These are phyloP conservation scores for Backusella morwellensis DNA, from an alignment of 192 early-diverging fungal species.

Conservation along the genomic window DNA sequence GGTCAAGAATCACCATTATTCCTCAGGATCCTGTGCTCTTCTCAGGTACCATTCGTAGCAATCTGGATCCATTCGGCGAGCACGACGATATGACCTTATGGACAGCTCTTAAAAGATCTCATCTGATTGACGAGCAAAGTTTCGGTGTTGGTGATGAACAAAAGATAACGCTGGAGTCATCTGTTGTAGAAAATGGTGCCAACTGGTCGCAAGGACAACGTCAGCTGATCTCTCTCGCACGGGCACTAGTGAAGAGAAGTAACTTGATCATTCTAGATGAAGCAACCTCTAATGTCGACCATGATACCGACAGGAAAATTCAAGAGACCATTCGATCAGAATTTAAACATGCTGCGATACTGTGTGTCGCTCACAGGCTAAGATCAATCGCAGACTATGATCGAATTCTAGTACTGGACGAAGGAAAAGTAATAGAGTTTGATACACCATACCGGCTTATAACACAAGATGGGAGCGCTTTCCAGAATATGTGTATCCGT, in stretches of 20 bases:
- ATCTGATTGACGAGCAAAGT: not conserved
- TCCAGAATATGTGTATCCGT: too few relatives aligned
- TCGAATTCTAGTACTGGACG: not conserved
- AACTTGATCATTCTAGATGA: slow-evolving; percentile 68
- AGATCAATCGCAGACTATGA: not conserved
- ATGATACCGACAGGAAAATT: not conserved
- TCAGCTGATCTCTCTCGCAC: slow-evolving; percentile 59
- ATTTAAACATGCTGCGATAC: not conserved
- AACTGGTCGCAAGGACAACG: slow-evolving; percentile 59
- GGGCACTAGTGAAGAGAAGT: slow-evolving; percentile 51
- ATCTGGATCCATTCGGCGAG: slow-evolving; percentile 69
- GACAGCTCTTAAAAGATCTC: slow-evolving; percentile 44
- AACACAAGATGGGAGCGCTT: not conserved
- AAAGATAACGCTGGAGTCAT: slow-evolving; percentile 36
- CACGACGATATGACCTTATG: slow-evolving; percentile 51
- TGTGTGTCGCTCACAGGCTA: not conserved
- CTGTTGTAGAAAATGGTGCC: slow-evolving; percentile 47
- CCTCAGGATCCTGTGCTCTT: slow-evolving; percentile 83
- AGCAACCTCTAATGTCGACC: slow-evolving; percentile 50
- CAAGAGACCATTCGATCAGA: not conserved
- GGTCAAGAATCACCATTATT: slow-evolving; percentile 80
- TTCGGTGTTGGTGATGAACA: not conserved
- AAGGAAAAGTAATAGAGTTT: not conserved
- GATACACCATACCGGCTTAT: not conserved
- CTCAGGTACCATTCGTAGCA: slow-evolving; percentile 45